Conservation (phyloP, 2,329 filamentous ascomycete genomes). For the Aspergillus persii region DNA sequence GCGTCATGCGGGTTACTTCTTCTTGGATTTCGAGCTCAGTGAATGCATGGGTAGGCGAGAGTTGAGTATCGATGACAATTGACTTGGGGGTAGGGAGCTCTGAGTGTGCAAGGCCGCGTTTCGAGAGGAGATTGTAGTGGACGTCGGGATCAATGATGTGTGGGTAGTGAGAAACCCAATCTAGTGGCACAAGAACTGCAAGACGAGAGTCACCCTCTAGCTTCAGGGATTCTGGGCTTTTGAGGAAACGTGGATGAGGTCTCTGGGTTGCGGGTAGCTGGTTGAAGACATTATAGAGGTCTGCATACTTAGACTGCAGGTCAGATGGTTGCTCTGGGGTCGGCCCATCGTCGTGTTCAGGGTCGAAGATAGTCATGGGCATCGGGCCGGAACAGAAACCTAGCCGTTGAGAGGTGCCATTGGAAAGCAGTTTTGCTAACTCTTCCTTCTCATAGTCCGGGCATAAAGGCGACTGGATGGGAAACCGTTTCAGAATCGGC, state of each 20-base stretch:
- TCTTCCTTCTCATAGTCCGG: background rate
- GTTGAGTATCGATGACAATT: background rate
- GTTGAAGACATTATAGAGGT: background rate
- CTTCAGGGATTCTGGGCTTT: background rate
- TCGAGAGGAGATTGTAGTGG: conserved; percentile 2
- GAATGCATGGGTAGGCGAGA: background rate
- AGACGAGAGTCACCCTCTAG: background rate
- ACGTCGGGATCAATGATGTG: background rate
- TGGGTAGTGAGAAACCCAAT: background rate
- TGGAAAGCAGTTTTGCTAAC: background rate
- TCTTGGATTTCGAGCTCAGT: background rate
- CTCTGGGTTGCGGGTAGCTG: background rate
- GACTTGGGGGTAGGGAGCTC: background rate
- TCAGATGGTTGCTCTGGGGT: background rate
- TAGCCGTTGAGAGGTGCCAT: background rate
- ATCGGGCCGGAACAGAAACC: background rate
- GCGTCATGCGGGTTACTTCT: background rate
- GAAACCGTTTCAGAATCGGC: background rate
- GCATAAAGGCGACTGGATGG: background rate
- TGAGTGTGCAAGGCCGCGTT: background rate
- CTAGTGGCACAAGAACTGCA: background rate
- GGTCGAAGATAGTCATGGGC: background rate
- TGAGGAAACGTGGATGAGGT: background rate
- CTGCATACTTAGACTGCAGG: background rate
- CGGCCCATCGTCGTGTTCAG: background rate